These are phyloP conservation scores for Russula dissimulans DNA, from an alignment of 768 basidiomycete genomes.

Conservation along the genomic window DNA sequence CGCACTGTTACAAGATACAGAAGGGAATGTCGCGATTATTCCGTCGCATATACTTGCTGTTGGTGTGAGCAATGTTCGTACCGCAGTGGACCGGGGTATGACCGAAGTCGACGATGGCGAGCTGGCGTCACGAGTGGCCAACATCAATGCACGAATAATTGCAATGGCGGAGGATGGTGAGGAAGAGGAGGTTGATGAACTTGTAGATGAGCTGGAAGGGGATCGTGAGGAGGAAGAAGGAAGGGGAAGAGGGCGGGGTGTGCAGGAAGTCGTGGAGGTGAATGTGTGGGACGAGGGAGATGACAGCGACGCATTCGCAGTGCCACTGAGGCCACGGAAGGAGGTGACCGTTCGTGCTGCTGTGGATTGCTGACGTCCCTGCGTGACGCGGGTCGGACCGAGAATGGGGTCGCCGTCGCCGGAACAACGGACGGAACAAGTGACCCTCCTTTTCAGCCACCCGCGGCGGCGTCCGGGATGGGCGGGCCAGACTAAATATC, in stretches of 20 bases:
- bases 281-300: constrained; percentile 43
- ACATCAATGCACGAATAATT: constrained; percentile 65
- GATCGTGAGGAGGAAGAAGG: constrained; percentile 24
- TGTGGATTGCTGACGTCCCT: too few species aligned
- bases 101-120: background rate
- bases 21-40: constrained; percentile 13
- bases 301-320: constrained; percentile 55
- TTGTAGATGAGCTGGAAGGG: constrained; percentile 25
- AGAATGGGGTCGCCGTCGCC: too few species aligned
- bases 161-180: constrained; percentile 56
- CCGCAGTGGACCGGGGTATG: constrained; percentile 3
- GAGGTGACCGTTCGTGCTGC: constrained; percentile 27
- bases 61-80: constrained; percentile 11
- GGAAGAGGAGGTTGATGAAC: constrained; percentile 33
- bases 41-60: constrained; percentile 7
- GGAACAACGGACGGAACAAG: background rate
- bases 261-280: background rate
- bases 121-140: constrained; percentile 60
- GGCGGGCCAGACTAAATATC: background rate
- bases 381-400: too few species aligned
- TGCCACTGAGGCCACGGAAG: constrained; percentile 61
- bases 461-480: too few species aligned
- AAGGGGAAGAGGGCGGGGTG: background rate
- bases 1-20: constrained; percentile 50
- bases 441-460: constrained; percentile 5